Base-by-base conservation (phyloP, 1,139 yeast genomes). In the Ogataea hybrid region DNA sequence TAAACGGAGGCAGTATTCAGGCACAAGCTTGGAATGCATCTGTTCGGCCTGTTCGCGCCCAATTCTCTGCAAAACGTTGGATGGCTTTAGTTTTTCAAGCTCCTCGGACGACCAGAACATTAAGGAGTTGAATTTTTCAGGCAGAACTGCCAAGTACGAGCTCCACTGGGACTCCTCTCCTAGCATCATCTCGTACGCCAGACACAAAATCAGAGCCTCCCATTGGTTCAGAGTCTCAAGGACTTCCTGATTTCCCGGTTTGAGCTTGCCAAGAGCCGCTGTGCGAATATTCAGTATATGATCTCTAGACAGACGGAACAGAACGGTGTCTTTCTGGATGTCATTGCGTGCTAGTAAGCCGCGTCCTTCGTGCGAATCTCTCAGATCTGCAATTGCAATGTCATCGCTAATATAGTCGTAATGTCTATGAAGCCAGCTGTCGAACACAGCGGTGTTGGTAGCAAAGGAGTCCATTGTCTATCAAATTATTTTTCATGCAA, bases 61-160 rank as follows among this genome's bases (percentile, higher is more conserved):
- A 29, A 92, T 73, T 56, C 95, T 71, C 4, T 73, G 72, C 21
- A 80, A 54, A 3, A 90, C 77, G 37, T 79, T 71, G 0, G 96
- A 86, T 0, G 97, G 97, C 36, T 69, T 53, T 47, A 92, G 70
- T 1, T 50, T 39, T 3, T 67, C 53, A 37, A 85, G 60, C 44
- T 81, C 81, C 2, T 63, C 65, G 1, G 73, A 76, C 2, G 53
- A 52, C 97, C 97, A 92, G 56, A 80, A 88, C 79, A 89, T 84
- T 44, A 90, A 74, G 36, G 84, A 85, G 54, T 81, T 73, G 59
- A 85, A 81, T 12, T 63, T 54, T 1, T 56, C 52, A 0, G 97
- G 97, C 38, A 92, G 68, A 0, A 89, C 77, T 27, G 75, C 68
- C 47, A 88, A 77, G 62, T 92, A 92, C 1, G 79, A 73, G 42